Percentiles rank a stretch among this genome's conserved stretches.
Evolutionary conservation across 2,329 filamentous ascomycete genomes (phyloP).

Genomic region (Thermothelomyces thermophilus): DNA sequence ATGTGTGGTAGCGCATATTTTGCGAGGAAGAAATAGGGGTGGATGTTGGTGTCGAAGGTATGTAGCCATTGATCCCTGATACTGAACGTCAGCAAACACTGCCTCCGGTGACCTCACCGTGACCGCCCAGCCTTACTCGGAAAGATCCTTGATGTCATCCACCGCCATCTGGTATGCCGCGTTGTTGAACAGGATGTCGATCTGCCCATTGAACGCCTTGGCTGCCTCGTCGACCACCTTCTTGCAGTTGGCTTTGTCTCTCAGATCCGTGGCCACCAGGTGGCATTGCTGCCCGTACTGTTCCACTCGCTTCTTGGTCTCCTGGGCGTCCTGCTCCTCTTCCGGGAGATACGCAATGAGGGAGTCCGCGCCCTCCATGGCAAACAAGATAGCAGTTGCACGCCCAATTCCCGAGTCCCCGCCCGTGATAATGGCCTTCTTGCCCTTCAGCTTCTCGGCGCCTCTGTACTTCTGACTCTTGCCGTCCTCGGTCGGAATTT

Average conservation of each 20-base stretch:
- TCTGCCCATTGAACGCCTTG: slow-evolving; percentile 52
- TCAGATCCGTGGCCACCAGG: slow-evolving; percentile 58
- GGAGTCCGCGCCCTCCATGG: slow-evolving; percentile 71
- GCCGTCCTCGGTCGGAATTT: slow-evolving; percentile 61
- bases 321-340: slow-evolving; percentile 68
- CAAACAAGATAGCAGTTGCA: slow-evolving; percentile 68
- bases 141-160: slow-evolving; percentile 62
- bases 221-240: slow-evolving; percentile 61
- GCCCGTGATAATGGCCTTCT: slow-evolving; percentile 72
- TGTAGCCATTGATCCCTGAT: slow-evolving; percentile 68
- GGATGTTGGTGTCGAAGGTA: slow-evolving; percentile 79
- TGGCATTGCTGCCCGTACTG: slow-evolving; percentile 59
- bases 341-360: slow-evolving; percentile 68
- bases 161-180: slow-evolving; percentile 70
- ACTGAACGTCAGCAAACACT: not conserved
- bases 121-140: slow-evolving; percentile 48
- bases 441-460: slow-evolving; percentile 67
- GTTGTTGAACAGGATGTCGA: slow-evolving; percentile 73
- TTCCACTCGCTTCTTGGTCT: slow-evolving; percentile 66
- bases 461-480: slow-evolving; percentile 65
- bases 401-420: slow-evolving; percentile 76
- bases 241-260: slow-evolving; percentile 59
- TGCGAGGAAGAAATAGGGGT: slow-evolving; percentile 72
- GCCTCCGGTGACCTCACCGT: too few relatives aligned
- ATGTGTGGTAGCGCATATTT: slow-evolving; percentile 73